These are phyloP conservation scores for Coniochaeta ligniaria DNA, from an alignment of 2,329 filamentous ascomycete genomes.

Conservation along the genomic window DNA sequence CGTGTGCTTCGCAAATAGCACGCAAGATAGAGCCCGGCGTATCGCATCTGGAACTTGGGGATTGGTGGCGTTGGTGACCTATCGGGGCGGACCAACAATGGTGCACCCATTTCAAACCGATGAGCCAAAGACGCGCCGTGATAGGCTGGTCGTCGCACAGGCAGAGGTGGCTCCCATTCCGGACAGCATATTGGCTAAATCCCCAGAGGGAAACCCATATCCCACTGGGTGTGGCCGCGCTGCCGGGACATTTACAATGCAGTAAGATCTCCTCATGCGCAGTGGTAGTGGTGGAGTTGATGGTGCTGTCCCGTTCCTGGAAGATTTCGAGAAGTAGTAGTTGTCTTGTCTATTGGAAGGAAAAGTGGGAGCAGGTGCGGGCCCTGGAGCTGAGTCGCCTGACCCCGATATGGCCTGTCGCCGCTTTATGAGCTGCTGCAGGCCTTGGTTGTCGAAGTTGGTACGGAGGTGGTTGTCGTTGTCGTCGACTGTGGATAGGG, in stretches of 20 bases:
- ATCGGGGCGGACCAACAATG: not conserved
- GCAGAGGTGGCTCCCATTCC: not conserved
- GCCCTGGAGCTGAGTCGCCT: not conserved
- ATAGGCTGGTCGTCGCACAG: not conserved
- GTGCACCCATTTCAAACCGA: not conserved
- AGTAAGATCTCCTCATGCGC: not conserved
- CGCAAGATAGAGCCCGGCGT: not conserved
- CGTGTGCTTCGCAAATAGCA: not conserved
- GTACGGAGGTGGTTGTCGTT: not conserved
- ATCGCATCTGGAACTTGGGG: not conserved
- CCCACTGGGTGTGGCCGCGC: not conserved
- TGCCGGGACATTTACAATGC: not conserved
- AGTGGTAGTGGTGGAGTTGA: not conserved
- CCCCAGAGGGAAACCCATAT: not conserved
- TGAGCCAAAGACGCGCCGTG: not conserved
- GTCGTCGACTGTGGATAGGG: not conserved
- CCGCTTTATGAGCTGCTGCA: not conserved
- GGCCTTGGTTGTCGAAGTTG: no score
- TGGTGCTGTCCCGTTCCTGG: not conserved
- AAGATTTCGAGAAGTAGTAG: not conserved
- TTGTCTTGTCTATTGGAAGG: not conserved
- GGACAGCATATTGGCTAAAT: not conserved
- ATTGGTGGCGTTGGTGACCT: not conserved
- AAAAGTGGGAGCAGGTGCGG: not conserved
- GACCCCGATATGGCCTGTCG: not conserved